Percentiles rank a stretch among this genome's conserved stretches.
Conservation (phyloP, 169 alveolate species). For the Perkinsus chesapeaki region DNA sequence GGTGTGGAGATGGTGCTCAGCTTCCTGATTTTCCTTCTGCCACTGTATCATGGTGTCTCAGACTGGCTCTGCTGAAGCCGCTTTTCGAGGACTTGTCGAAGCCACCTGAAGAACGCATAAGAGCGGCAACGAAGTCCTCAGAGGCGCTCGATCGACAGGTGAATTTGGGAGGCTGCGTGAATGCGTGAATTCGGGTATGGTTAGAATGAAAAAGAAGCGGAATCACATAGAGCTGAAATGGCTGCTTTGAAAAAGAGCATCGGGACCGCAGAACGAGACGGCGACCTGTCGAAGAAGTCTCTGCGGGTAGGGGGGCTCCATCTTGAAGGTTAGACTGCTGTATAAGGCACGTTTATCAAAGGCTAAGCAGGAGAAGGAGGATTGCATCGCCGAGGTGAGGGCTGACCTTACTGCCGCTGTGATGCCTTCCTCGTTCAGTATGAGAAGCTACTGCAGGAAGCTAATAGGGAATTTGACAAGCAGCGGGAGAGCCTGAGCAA, state of each 20-base stretch:
- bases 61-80: neutral
- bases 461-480: neutral
- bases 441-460: neutral
- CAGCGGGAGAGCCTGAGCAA: neutral
- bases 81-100: neutral
- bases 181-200: neutral
- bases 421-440: neutral
- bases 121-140: neutral
- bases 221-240: neutral
- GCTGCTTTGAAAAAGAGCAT: neutral
- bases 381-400: neutral
- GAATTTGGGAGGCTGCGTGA: neutral
- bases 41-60: neutral
- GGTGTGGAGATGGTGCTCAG: neutral
- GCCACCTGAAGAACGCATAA: neutral
- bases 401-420: neutral
- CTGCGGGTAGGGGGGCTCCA: neutral
- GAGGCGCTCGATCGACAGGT: neutral
- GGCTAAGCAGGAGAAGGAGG: neutral
- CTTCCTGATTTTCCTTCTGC: neutral
- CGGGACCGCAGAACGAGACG: neutral
- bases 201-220: neutral
- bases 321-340: neutral
- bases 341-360: neutral
- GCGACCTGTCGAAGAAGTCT: neutral